phyloP scores from a whole-genome alignment of 2,329 filamentous ascomycete genomes.

The Trichoderma sp. region DNA sequence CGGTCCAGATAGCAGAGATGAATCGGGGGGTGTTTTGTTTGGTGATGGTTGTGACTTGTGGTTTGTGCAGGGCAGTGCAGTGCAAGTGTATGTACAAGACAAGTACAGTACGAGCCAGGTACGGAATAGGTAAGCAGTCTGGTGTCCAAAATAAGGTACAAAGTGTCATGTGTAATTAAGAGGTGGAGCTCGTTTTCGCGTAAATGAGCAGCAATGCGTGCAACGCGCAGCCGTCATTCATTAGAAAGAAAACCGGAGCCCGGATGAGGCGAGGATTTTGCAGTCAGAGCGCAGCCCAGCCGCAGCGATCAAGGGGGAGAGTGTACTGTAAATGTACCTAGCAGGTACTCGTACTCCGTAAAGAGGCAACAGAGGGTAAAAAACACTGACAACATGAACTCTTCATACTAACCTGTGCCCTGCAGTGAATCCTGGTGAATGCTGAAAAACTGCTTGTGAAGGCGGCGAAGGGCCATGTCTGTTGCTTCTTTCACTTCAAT shows the following conservation, averaged over 20 bases:
- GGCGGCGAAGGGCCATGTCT: slow-evolving; percentile 33
- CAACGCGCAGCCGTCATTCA: slow-evolving; percentile 4
- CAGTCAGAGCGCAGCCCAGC: neutral
- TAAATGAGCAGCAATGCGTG: slow-evolving; percentile 14
- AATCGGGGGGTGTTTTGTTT: neutral
- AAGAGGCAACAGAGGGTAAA: neutral
- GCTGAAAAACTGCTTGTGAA: slow-evolving; percentile 35
- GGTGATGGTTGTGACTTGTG: neutral
- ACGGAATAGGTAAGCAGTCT: neutral
- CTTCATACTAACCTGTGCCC: neutral
- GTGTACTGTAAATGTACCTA: neutral
- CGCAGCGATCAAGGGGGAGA: neutral
- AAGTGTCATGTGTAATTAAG: neutral
- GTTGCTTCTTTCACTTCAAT: neutral
- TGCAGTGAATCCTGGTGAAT: slow-evolving; percentile 29
- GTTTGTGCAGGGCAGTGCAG: slow-evolving; percentile 2
- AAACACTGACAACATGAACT: neutral
- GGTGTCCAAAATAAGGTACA: neutral
- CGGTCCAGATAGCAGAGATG: neutral
- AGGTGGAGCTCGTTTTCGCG: slow-evolving; percentile 9
- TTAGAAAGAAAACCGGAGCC: neutral
- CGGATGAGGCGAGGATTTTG: neutral
- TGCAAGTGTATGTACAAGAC: neutral
- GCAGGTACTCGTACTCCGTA: neutral
- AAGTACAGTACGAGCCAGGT: neutral